Base-by-base conservation (phyloP, 2,329 filamentous ascomycete genomes). In the Talaromyces sp. region DNA sequence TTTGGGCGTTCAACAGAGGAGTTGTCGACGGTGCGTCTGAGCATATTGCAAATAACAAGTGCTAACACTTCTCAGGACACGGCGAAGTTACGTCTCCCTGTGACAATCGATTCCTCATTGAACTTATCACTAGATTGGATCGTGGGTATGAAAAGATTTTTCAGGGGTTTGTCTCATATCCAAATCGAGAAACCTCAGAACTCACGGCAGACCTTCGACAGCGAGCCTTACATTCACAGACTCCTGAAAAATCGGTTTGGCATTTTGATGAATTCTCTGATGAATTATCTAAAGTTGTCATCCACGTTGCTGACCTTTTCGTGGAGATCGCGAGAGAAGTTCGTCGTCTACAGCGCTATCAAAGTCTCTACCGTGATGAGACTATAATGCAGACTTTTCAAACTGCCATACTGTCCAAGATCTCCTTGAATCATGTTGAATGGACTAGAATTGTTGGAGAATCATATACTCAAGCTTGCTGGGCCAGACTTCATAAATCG, bases 221-320 rank as follows among this genome's bases (percentile, higher is more conserved):
- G 25, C 78, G 79, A 64, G 69, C 80, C 31, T 75, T 76, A 59
- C 76, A 79, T 18, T 25, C 42, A 46, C 18, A 46, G 7, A 46
- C 21, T 23, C 11, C 11, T 46, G 7, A 16, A 25, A 11, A 16
- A 8, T 78, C 79, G 16, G 9, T 21, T 42, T 9, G 25, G n/a
- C n/a, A 3, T n/a, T 57, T 16, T 31, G 37, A 3, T 18, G 14
- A 31, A 7, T 31, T 42, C 21, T 46, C 55, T 25, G 44, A 39
- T 23, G 37, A 44, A 16, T 40, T 59, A 28, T 42, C 16, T 55
- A 21, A 21, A 46, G 25, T 48, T 33, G 58, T 64, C 37, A 23
- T 44, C 16, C 46, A 57, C 28, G 40, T 59, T 58, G 33, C 60
- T 16, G 12, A 23, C 9, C 12, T 57, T 37, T 60, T 64, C 25